Conservation (phyloP, 1,284 basidiomycete species). For the Cerioporus squamosus region DNA sequence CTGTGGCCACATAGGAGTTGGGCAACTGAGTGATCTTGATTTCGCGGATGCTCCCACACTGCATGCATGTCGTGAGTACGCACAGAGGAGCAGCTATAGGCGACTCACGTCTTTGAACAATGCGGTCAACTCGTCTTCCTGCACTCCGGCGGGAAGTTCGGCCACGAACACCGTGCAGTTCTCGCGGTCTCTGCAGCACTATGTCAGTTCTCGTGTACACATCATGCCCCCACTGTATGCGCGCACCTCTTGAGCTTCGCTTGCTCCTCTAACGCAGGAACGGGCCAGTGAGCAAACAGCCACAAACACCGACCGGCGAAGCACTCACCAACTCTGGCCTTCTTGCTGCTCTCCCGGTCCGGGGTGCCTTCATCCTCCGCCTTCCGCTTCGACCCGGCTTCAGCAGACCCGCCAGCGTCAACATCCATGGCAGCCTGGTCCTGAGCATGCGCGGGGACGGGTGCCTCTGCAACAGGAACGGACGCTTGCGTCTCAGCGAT, state of each 20-base stretch:
- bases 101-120: slow-evolving; percentile 86
- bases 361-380: slow-evolving; percentile 54
- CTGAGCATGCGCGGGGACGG: slow-evolving; percentile 7
- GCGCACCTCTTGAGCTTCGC: slow-evolving; percentile 64
- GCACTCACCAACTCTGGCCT: slow-evolving; percentile 58
- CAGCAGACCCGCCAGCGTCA: slow-evolving; percentile 39
- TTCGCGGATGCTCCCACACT: slow-evolving; percentile 88
- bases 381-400: slow-evolving; percentile 58
- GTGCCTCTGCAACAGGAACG: slow-evolving; percentile 39
- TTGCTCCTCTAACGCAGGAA: slow-evolving; percentile 42
- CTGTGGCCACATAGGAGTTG: slow-evolving; percentile 69
- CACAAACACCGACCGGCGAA: not conserved
- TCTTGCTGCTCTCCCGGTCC: slow-evolving; percentile 50
- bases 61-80: not conserved
- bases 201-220: not conserved
- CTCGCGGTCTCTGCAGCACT: slow-evolving; percentile 84
- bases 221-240: not conserved
- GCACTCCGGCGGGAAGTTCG: slow-evolving; percentile 62
- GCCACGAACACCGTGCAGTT: slow-evolving; percentile 91
- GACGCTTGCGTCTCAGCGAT: slow-evolving; percentile 49
- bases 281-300: not conserved
- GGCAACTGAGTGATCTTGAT: slow-evolving; percentile 70
- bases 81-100: not conserved
- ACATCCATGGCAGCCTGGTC: slow-evolving; percentile 53
- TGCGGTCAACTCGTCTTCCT: slow-evolving; percentile 67